Conservation (phyloP, 2,329 filamentous ascomycete genomes). For the Fusarium sp. region DNA sequence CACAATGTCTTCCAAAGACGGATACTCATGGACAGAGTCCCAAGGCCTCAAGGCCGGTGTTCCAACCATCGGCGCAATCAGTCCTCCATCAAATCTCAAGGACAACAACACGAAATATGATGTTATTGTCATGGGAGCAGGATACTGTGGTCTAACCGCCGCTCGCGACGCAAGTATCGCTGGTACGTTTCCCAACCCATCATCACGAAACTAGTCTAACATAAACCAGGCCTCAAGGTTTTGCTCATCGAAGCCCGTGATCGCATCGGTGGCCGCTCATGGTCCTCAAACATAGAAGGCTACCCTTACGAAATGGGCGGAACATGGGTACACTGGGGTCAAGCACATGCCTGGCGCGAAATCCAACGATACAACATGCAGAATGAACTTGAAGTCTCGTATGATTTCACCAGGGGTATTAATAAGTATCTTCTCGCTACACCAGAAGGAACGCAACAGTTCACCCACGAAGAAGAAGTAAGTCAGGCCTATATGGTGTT, state of each 20-base stretch:
- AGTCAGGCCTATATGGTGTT: neutral
- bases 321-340: conserved; percentile 60
- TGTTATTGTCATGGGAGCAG: conserved; percentile 48
- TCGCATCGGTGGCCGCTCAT: conserved; percentile 60
- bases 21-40: conserved; percentile 47
- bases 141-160: conserved; percentile 48
- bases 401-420: conserved; percentile 55
- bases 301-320: conserved; percentile 62
- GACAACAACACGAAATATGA: conserved; percentile 34
- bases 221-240: conserved; percentile 48
- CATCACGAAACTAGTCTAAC: neutral
- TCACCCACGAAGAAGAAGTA: conserved; percentile 58
- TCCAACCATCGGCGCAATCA: conserved; percentile 48
- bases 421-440: conserved; percentile 56
- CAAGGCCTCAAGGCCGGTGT: conserved; percentile 47
- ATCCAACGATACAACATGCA: conserved; percentile 59
- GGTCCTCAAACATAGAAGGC: conserved; percentile 56
- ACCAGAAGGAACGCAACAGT: conserved; percentile 43
- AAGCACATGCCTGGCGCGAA: conserved; percentile 58
- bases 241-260: conserved; percentile 61
- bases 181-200: conserved; percentile 17
- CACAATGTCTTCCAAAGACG: conserved; percentile 47
- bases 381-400: conserved; percentile 53
- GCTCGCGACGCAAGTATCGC: conserved; percentile 45
- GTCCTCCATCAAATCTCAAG: conserved; percentile 40